These are phyloP conservation scores for Leccinellum rugosiceps DNA, from an alignment of 768 basidiomycete genomes.

Conservation along the genomic window DNA sequence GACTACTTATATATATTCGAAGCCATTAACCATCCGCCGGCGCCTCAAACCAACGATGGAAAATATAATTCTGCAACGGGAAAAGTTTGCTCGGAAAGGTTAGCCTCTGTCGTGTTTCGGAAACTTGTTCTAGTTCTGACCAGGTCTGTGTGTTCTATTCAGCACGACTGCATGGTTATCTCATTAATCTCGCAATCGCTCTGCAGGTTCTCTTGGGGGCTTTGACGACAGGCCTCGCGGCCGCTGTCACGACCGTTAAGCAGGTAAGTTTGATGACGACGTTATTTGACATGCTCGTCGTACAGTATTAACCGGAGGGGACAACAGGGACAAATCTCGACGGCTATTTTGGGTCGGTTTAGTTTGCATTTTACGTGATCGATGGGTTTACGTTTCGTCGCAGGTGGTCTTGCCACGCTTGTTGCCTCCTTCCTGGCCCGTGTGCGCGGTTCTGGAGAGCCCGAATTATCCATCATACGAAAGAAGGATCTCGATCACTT, in stretches of 20 bases:
- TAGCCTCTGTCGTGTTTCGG: background rate
- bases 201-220: conserved; percentile 64
- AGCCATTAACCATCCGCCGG: conserved; percentile 39
- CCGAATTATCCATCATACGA: conserved; percentile 54
- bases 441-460: conserved; percentile 65
- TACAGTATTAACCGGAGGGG: background rate
- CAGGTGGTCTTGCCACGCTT: conserved; percentile 65
- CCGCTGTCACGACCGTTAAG: conserved; percentile 37
- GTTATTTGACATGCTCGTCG: no score
- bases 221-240: conserved; percentile 63
- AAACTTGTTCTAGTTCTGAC: conserved; percentile 4
- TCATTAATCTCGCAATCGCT: conserved; percentile 50
- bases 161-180: conserved; percentile 22
- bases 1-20: background rate
- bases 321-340: conserved; percentile 31
- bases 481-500: conserved; percentile 64
- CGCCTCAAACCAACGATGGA: conserved; percentile 54
- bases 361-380: background rate
- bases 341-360: conserved; percentile 38
- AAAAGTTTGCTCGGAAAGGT: conserved; percentile 48
- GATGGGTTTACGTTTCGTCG: background rate
- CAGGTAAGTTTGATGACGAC: conserved; percentile 34
- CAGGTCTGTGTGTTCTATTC: background rate
- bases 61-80: conserved; percentile 43
- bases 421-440: conserved; percentile 72